phyloP scores from a whole-genome alignment of 2,329 filamentous ascomycete genomes.

The Trichoderma gracile region DNA sequence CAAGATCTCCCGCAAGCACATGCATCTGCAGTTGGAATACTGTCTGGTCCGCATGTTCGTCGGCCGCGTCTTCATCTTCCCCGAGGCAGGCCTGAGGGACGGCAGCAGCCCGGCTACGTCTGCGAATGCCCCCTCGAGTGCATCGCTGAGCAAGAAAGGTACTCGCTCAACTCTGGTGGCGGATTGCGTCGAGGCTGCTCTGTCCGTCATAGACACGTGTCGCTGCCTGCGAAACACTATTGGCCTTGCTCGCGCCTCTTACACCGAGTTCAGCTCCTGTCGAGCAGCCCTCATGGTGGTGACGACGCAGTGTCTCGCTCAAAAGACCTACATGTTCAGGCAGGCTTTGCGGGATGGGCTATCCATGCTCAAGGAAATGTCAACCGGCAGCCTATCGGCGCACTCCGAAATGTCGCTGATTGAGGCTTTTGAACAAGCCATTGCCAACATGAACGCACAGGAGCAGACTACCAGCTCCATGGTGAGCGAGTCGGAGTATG shows the following conservation, averaged over 20 bases:
- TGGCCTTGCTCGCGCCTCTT: slow-evolving; percentile 55
- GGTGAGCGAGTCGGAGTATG: slow-evolving; percentile 49
- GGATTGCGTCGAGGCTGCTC: slow-evolving; percentile 54
- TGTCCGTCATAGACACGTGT: slow-evolving; percentile 53
- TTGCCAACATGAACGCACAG: slow-evolving; percentile 47
- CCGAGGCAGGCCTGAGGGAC: slow-evolving; percentile 34
- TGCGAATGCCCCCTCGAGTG: slow-evolving; percentile 34
- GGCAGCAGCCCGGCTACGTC: slow-evolving; percentile 36
- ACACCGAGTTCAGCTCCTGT: slow-evolving; percentile 58
- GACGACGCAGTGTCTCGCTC: slow-evolving; percentile 43
- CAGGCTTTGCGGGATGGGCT: slow-evolving; percentile 51
- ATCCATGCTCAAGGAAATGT: slow-evolving; percentile 54
- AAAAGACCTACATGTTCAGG: slow-evolving; percentile 44
- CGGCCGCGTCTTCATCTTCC: slow-evolving; percentile 55
- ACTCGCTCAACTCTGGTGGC: slow-evolving; percentile 46
- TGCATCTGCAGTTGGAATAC: slow-evolving; percentile 55
- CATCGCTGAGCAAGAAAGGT: slow-evolving; percentile 36
- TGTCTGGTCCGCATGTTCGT: slow-evolving; percentile 56
- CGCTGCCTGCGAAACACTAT: slow-evolving; percentile 51
- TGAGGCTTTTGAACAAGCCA: slow-evolving; percentile 53
- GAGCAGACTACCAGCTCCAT: slow-evolving; percentile 37
- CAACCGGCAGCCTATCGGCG: slow-evolving; percentile 52
- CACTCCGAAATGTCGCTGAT: slow-evolving; percentile 56
- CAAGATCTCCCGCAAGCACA: slow-evolving; percentile 48
- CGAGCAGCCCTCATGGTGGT: slow-evolving; percentile 54